Base-by-base conservation (phyloP, 306 rosid species). In the Cicer arietinum region DNA sequence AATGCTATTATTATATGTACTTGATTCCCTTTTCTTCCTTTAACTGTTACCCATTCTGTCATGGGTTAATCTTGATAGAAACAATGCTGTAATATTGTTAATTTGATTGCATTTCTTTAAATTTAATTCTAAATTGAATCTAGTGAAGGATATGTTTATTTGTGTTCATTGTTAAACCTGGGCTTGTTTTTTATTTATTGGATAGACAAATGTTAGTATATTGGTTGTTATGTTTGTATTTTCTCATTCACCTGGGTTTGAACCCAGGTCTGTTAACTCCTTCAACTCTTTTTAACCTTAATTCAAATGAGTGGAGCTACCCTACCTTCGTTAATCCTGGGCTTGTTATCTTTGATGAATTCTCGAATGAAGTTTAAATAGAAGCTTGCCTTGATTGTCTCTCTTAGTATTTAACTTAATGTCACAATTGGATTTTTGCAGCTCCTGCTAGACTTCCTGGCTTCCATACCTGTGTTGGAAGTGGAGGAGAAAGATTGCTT, bases 381-480 rank as follows among this genome's bases (percentile, higher is more conserved):
- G 67, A 57, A 72, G 8, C 53, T 64, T 41, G 69, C 56, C 58
- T 65, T 82, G 6, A 40, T 69, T 14, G 53, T 69, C 41, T 43
- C 47, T 6, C 53, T 69, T 43, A 58, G 35, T 71, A 48, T 54
- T 40, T 16, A 76, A 39, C 58, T 70, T 65, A 42, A 44, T 70
- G 48, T 50, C 57, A 20, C 69, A 44, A 35, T 69, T 82, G 68
- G 46, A 70, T 74, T 73, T 69, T 82, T 83, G 86, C 93, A 94
- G 99, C 96, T 72, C 98, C 99, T 84, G 96, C 96, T 72, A 90
- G 99, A 86, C 99, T 94, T 79, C 99, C 99, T 41, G 97, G 97
- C 48, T 92, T 94, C 85, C 89, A 94, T 51, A 86, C 79, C 69
- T 89, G 95, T 82, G 99, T 94, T 80, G 99, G 98, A 81, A 89